Evolutionary conservation across 2,329 filamentous ascomycete species (phyloP), one percentile per base, ranked within the genome.

Genomic region (Colletotrichum musae): DNA sequence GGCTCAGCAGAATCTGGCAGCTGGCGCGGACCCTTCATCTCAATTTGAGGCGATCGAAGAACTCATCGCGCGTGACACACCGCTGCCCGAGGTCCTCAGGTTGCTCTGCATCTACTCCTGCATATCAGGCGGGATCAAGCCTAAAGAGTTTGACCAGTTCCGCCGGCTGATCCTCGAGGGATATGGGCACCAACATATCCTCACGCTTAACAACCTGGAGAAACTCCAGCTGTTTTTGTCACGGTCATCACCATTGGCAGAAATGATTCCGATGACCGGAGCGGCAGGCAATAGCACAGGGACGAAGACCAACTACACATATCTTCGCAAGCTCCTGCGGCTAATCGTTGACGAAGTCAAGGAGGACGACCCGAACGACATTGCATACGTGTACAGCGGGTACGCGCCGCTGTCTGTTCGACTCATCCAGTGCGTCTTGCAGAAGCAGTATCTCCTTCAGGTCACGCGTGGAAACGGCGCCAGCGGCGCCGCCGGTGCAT

Each of bases 311-410:
- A 98, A 98, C 78, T 99, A 98, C 81, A 91, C 90, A 5, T 93
- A 94, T 73, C 84, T 98, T 5, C 92, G 97, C 63, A 97, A 96
- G 79, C 91, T 92, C 70, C 88, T 99, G 15, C 90, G 92, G 36
- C 88, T 99, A 16, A 97, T 98, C 77, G 92, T 98, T 64, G 96
- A 99, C 78, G 96, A 98, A 78, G 95, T 99, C 47, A 95, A 97
- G 77, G 96, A 99, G 80, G 91, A 96, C 68, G 93, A 97, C 54
- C 96, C 96, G 3, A 93, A 96, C 75, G 96, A 99, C 75, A 92
- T 98, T 70, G 93, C 95, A n/a, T 99, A 99, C 76, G 95, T 98
- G 12, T 99, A 98, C 81, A 97, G 94, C 72, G 97, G 96, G 60
- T 99, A 98, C 77, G 96, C 97, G 5, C 97, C 96, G 0, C 87